Conservation (phyloP, 2,329 filamentous ascomycete genomes). For the Elsinoe necatrix region DNA sequence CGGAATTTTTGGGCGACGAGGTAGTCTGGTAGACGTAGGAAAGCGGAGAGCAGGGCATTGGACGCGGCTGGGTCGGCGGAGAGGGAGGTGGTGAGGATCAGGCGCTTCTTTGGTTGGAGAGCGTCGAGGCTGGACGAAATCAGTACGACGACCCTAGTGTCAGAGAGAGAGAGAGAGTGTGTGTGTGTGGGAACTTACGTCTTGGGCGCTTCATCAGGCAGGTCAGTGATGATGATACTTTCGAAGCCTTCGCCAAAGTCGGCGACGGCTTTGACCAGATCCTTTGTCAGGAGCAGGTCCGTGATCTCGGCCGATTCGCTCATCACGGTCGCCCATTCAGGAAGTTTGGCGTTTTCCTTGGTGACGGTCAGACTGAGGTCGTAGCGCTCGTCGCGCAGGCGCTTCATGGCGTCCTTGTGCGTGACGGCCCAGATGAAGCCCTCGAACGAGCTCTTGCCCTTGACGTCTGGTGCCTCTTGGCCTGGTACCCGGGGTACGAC, state of each 20-base stretch:
- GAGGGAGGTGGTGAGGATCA: slow-evolving; percentile 63
- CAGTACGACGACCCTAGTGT: background rate
- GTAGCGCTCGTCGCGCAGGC: slow-evolving; percentile 83
- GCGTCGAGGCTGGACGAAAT: slow-evolving; percentile 63
- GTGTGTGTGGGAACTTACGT: too few species aligned
- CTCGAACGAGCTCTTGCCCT: slow-evolving; percentile 56
- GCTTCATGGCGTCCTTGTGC: slow-evolving; percentile 90
- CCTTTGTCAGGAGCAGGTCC: slow-evolving; percentile 75
- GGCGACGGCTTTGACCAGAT: slow-evolving; percentile 71
- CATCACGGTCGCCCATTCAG: slow-evolving; percentile 87
- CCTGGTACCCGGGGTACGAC: slow-evolving; percentile 57
- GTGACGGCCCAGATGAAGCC: slow-evolving; percentile 92
- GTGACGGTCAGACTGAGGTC: slow-evolving; percentile 87
- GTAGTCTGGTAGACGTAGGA: slow-evolving; percentile 74
- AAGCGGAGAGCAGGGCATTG: slow-evolving; percentile 70
- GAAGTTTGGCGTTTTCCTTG: slow-evolving; percentile 86
- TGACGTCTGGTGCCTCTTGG: slow-evolving; percentile 52
- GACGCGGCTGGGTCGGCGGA: slow-evolving; percentile 48
- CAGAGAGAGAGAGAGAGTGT: too few species aligned
- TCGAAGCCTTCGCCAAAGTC: slow-evolving; percentile 73
- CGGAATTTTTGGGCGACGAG: slow-evolving; percentile 77
- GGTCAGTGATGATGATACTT: slow-evolving; percentile 81
- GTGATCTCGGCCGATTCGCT: slow-evolving; percentile 94
- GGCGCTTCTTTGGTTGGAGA: slow-evolving; percentile 72
- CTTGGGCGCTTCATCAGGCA: slow-evolving; percentile 75